Conservation (phyloP, 768 basidiomycete genomes). For the Auricularia cornea region DNA sequence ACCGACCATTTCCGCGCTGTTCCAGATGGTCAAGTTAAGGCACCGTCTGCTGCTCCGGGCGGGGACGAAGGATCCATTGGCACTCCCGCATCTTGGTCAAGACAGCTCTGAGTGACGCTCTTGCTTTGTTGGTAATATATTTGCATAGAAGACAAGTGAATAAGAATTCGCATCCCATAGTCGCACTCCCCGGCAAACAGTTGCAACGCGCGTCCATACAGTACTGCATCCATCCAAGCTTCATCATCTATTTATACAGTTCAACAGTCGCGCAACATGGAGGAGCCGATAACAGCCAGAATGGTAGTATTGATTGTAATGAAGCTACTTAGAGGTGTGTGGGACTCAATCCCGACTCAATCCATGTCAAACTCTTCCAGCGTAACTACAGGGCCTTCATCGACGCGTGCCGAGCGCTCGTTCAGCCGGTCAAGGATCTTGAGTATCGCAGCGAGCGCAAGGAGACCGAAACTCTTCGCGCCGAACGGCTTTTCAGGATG, state of each 20-base stretch:
- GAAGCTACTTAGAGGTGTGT: no score
- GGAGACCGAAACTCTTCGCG: background rate
- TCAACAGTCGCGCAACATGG: no score
- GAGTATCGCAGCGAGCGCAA: background rate
- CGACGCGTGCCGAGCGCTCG: background rate
- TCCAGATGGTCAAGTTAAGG: slow-evolving; percentile 46
- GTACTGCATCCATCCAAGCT: no score
- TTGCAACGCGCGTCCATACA: no score
- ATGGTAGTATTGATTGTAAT: no score
- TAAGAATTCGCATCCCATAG: no score
- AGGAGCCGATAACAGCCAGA: no score
- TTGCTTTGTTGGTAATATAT: no score
- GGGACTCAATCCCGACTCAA: no score
- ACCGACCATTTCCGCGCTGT: slow-evolving; percentile 46
- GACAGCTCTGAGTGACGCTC: background rate
- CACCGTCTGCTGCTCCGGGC: background rate
- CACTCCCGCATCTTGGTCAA: background rate
- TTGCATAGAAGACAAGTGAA: no score
- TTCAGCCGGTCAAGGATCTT: background rate
- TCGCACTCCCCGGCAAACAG: no score
- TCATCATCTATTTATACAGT: no score
- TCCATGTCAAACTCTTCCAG: background rate
- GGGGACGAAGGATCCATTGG: background rate
- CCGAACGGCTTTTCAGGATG: background rate
- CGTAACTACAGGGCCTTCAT: background rate